Base-by-base conservation (phyloP, 805 yeast genomes). In the Myxozyma nipponensis region DNA sequence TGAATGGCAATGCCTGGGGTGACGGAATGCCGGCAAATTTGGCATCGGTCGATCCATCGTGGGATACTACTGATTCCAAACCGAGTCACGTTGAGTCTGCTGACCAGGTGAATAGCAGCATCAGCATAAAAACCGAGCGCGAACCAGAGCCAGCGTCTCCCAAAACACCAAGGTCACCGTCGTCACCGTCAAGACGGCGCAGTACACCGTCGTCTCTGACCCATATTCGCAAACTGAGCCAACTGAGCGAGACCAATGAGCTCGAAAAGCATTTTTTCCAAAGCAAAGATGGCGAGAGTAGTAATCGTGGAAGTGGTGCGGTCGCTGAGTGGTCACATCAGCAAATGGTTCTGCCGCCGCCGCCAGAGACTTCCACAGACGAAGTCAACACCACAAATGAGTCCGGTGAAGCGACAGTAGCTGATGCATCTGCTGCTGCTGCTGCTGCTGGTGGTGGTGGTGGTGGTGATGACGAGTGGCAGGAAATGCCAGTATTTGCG, bases 401-500 rank as follows among this genome's bases (percentile, higher is more conserved):
- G 18, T 39, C 39, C 9, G 49, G 10, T 17, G 32, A 15, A 4
- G 35, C 46, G 22, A 17, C 1, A 7, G 45, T 15, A 24, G 19
- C 15, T 6, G 2, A 23, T 4, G 32, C n/a, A n/a, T n/a, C n/a
- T n/a, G n/a, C n/a, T n/a, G n/a, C n/a, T n/a, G n/a, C 17, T 17
- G 45, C 18, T 2, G 36, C 10, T 5, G n/a, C 21, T 26, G 25
- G 23, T 18, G 39, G 3, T 26, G 28, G 35, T 6, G 25, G 28
- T 15, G 19, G 10, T 18, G 21, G 6, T 13, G 62, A 42, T 3
- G 57, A 56, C 13, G 83, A 76, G 25, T 93, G 98, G 98, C 82
- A 84, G 62, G 80, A 85, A 17, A 89, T 93, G 87, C 84, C 85
- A 39, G 82, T 91, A 0, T 82, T 87, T 25, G 81, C 95, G 2